Evolutionary conservation across 768 basidiomycete genomes (phyloP).

Genomic region (Phanerochaete carnosa): DNA sequence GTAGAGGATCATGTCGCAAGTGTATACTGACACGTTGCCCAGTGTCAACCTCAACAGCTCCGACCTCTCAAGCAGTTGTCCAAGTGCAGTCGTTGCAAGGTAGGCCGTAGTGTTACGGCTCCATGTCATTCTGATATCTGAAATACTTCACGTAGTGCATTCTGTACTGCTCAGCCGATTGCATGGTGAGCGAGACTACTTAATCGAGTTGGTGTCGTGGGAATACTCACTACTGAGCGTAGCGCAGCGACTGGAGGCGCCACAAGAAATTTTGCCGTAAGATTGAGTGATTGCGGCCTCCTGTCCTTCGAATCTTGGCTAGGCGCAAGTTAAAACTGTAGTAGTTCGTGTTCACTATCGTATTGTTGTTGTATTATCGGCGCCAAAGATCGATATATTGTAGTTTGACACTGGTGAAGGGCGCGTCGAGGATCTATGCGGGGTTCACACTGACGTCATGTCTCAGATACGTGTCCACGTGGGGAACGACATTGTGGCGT

Average conservation of each 20-base stretch:
- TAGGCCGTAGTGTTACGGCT: background rate
- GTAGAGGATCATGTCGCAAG: background rate
- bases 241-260: constrained; percentile 29
- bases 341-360: too few species aligned
- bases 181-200: constrained; percentile 20
- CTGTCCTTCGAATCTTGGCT: too few species aligned
- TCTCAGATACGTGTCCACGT: background rate
- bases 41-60: constrained; percentile 19
- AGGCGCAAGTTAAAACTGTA: too few species aligned
- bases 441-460: background rate
- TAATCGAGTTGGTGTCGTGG: background rate
- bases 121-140: background rate
- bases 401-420: too few species aligned
- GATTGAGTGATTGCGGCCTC: background rate
- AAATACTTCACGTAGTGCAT: constrained; percentile 13
- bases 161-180: constrained; percentile 24
- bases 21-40: background rate
- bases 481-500: background rate
- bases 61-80: constrained; percentile 16
- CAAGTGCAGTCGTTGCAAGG: constrained; percentile 27
- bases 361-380: too few species aligned
- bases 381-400: too few species aligned
- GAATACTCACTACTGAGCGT: background rate
- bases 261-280: constrained; percentile 29
- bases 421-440: too few species aligned